Percentiles rank a stretch among this genome's conserved stretches.
Conservation (phyloP, 2,329 filamentous ascomycete species). For the Clarireedia paspali region DNA sequence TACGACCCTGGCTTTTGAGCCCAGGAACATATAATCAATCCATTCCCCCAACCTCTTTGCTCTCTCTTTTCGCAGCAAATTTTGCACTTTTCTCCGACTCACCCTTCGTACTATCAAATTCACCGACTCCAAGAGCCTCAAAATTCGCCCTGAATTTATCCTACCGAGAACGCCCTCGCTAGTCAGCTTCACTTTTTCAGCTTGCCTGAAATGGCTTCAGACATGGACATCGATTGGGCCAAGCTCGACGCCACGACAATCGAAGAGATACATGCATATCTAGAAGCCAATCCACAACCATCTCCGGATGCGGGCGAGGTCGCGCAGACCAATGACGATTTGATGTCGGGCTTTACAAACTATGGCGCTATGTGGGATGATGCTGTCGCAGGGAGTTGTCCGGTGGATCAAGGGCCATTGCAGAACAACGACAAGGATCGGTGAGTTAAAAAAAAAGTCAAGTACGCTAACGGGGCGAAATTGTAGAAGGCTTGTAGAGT, state of each 20-base stretch:
- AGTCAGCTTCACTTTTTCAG: constrained; percentile 7
- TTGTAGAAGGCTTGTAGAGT: too few relatives aligned
- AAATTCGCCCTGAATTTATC: constrained; percentile 4
- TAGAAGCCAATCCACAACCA: constrained; percentile 3
- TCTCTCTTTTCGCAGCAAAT: neutral
- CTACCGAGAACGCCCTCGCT: constrained; percentile 12
- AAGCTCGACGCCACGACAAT: neutral
- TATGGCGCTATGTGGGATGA: constrained; percentile 8
- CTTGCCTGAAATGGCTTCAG: constrained; percentile 6
- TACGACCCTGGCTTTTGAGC: neutral
- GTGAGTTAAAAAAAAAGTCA: constrained; percentile 17
- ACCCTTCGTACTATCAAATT: neutral
- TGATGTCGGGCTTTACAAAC: neutral
- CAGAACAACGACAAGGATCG: neutral
- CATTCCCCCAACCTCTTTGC: neutral
- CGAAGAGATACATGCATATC: constrained; percentile 7
- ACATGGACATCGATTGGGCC: constrained; percentile 6
- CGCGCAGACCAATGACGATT: neutral
- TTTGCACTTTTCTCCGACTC: neutral
- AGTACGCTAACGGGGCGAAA: constrained; percentile 11
- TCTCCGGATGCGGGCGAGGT: neutral
- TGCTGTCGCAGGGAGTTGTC: constrained; percentile 4
- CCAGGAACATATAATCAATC: constrained; percentile 1
- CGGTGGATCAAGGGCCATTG: neutral
- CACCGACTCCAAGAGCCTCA: neutral